Conservation (phyloP, 371 early-diverging fungal species). For the Mycotypha africana region DNA sequence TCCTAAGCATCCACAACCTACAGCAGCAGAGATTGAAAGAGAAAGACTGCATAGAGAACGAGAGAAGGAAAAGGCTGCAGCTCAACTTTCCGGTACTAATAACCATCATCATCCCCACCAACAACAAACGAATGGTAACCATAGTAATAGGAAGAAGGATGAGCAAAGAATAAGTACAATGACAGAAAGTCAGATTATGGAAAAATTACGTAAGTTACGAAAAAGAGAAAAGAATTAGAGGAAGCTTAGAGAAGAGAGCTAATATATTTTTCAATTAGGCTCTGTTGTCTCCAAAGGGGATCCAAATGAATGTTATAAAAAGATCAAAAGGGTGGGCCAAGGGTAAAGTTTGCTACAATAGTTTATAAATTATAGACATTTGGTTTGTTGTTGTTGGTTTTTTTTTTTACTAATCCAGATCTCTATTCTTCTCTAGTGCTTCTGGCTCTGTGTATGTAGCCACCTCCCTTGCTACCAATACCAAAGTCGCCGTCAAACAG, state of each 20-base stretch:
- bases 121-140: no score
- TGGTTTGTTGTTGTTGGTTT: neutral
- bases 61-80: constrained; percentile 34
- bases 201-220: constrained; percentile 58
- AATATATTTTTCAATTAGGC: no score
- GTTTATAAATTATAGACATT: neutral
- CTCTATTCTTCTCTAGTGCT: constrained; percentile 63
- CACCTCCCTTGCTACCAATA: constrained; percentile 54
- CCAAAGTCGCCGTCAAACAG: constrained; percentile 93
- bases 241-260: no score
- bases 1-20: constrained; percentile 6
- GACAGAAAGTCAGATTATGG: constrained; percentile 91
- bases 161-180: constrained; percentile 77
- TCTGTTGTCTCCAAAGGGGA: constrained; percentile 84
- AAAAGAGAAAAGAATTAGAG: no score
- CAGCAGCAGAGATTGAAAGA: constrained; percentile 22
- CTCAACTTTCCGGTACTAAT: constrained; percentile 27
- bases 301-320: constrained; percentile 80
- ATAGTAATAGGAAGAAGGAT: constrained; percentile 50
- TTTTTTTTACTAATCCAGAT: neutral
- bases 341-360: constrained; percentile 52
- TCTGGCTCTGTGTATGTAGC: constrained; percentile 95
- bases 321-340: constrained; percentile 93
- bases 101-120: no score
- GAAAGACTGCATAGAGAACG: constrained; percentile 28